A percentile compares a stretch with the other conserved stretches of the same genome.
Conservation (phyloP, 371 early-diverging fungal genomes). For the Syncephalastrum contaminatum region DNA sequence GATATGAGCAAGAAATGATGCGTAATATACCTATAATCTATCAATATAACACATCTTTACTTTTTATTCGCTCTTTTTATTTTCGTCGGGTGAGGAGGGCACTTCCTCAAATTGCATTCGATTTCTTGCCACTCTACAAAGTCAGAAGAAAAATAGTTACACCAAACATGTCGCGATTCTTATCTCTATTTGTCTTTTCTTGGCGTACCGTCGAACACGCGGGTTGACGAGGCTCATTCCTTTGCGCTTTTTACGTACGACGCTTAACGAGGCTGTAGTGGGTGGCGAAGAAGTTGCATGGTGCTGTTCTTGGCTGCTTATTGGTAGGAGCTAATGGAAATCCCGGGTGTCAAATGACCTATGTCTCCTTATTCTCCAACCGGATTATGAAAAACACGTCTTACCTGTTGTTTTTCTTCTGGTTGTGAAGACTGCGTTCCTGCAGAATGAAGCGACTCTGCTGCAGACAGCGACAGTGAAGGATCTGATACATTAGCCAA, state of each 20-base stretch:
- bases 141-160: not conserved
- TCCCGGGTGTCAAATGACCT: not conserved
- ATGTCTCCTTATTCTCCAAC: no score
- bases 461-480: not conserved
- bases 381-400: not conserved
- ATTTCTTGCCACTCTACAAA: not conserved
- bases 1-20: not conserved
- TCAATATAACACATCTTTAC: not conserved
- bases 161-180: not conserved
- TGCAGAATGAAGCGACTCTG: not conserved
- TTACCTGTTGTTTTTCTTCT: not conserved
- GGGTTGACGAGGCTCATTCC: conserved; percentile 14
- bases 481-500: not conserved
- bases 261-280: not conserved
- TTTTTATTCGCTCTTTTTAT: not conserved
- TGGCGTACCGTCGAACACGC: conserved; percentile 9
- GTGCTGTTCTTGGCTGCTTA: not conserved
- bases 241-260: conserved; percentile 1
- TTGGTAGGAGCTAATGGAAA: not conserved
- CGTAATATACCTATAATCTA: not conserved
- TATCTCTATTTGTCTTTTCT: not conserved
- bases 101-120: not conserved
- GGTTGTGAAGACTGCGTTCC: not conserved
- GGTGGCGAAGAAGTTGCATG: not conserved
- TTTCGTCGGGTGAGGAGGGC: not conserved